phyloP scores from a whole-genome alignment of 164 flowering plant species.

The Liquidambar formosana region DNA sequence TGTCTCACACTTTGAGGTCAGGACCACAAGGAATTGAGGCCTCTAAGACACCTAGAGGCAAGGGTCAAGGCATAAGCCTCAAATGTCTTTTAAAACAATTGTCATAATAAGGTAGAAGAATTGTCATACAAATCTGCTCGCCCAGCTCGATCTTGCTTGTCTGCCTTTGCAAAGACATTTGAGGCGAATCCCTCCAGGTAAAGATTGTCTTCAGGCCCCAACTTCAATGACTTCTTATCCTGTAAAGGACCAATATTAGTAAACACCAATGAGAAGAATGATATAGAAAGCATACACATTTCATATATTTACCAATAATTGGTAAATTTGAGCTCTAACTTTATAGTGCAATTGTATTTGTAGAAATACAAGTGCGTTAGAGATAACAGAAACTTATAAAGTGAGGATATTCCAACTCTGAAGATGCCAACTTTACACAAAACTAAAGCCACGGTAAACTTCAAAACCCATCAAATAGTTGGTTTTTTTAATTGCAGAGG shows the following conservation, averaged over 20 bases:
- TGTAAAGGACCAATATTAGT: slow-evolving; percentile 28
- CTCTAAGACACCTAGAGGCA: slow-evolving; percentile 1
- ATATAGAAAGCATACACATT: neutral
- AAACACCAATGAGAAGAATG: neutral
- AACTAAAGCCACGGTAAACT: neutral
- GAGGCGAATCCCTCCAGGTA: slow-evolving; percentile 92
- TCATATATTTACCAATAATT: neutral
- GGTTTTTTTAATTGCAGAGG: neutral
- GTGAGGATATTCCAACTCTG: neutral
- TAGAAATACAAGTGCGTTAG: neutral
- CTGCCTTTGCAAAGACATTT: slow-evolving; percentile 89
- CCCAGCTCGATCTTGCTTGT: slow-evolving; percentile 96
- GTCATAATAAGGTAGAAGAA: neutral
- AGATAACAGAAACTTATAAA: neutral
- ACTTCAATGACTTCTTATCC: slow-evolving; percentile 83
- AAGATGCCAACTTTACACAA: neutral
- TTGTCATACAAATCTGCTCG: slow-evolving; percentile 83
- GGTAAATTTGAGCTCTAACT: neutral
- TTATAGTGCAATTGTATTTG: neutral
- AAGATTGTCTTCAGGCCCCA: slow-evolving; percentile 83
- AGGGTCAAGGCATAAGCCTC: neutral
- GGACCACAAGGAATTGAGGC: no score
- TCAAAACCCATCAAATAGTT: neutral
- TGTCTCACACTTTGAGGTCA: neutral
- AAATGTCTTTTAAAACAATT: neutral